Percentiles rank a stretch among this genome's conserved stretches.
Conservation (phyloP, 2,329 filamentous ascomycete species). For the Epicoccum sorghinum region DNA sequence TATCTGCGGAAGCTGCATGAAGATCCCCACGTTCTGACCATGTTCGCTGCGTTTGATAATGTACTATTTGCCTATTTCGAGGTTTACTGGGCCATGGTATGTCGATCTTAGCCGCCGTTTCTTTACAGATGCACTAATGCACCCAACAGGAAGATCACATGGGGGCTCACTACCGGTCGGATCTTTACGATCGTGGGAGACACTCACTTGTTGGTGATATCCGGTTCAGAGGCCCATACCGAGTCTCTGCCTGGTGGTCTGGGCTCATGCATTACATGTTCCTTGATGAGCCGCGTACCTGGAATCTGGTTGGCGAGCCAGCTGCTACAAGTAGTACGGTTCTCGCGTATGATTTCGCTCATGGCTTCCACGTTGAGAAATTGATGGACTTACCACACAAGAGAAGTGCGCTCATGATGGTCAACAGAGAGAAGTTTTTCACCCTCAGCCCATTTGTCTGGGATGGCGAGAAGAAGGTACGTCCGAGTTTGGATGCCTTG, state of each 20-base stretch:
- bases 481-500: constrained; percentile 42
- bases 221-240: constrained; percentile 60
- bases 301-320: constrained; percentile 69
- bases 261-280: constrained; percentile 65
- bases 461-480: constrained; percentile 45
- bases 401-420: constrained; percentile 70
- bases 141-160: constrained; percentile 61
- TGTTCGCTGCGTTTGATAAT: constrained; percentile 75
- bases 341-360: constrained; percentile 74
- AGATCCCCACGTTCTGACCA: constrained; percentile 73
- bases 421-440: constrained; percentile 72
- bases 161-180: constrained; percentile 63
- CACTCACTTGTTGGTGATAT: constrained; percentile 66
- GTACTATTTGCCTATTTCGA: constrained; percentile 79
- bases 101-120: constrained; percentile 12
- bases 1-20: constrained; percentile 72
- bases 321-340: constrained; percentile 73
- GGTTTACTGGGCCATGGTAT: constrained; percentile 75
- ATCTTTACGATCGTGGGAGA: constrained; percentile 64
- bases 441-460: constrained; percentile 64
- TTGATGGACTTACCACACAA: constrained; percentile 76
- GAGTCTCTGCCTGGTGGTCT: constrained; percentile 65
- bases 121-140: constrained; percentile 22
- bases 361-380: constrained; percentile 75
- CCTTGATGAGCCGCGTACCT: constrained; percentile 63